These are phyloP conservation scores for Trapa bicornis DNA, from an alignment of 345 rosid species.

Conservation along the genomic window DNA sequence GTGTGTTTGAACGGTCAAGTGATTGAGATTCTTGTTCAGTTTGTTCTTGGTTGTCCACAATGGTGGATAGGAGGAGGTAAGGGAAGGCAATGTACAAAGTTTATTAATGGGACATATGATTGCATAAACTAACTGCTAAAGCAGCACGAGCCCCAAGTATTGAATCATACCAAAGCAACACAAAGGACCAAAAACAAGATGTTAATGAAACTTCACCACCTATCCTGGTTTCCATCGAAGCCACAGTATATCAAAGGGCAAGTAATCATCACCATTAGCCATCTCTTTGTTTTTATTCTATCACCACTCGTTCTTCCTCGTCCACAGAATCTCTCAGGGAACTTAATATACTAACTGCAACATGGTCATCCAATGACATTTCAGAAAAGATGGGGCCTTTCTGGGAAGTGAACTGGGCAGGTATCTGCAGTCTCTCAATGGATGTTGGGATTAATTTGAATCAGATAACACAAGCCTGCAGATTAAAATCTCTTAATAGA, in stretches of 20 bases:
- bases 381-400: slow-evolving; percentile 14
- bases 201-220: too few species aligned
- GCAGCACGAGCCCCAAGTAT: too few species aligned
- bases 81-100: background rate
- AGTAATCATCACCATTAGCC: too few species aligned
- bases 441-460: slow-evolving; percentile 13
- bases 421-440: slow-evolving; percentile 11
- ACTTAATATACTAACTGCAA: background rate
- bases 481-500: slow-evolving; percentile 15
- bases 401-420: slow-evolving; percentile 13
- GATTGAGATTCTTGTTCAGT: background rate
- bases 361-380: background rate
- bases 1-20: background rate
- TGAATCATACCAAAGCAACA: too few species aligned
- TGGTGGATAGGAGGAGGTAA: background rate
- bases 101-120: too few species aligned
- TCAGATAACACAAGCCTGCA: background rate
- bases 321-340: background rate
- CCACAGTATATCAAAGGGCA: too few species aligned
- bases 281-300: too few species aligned
- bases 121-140: too few species aligned
- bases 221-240: too few species aligned
- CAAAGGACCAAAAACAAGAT: too few species aligned
- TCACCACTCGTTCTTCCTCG: background rate
- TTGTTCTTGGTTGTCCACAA: background rate